Base-by-base conservation (phyloP, 495 filamentous ascomycete species). In the Penicillium steckii region DNA sequence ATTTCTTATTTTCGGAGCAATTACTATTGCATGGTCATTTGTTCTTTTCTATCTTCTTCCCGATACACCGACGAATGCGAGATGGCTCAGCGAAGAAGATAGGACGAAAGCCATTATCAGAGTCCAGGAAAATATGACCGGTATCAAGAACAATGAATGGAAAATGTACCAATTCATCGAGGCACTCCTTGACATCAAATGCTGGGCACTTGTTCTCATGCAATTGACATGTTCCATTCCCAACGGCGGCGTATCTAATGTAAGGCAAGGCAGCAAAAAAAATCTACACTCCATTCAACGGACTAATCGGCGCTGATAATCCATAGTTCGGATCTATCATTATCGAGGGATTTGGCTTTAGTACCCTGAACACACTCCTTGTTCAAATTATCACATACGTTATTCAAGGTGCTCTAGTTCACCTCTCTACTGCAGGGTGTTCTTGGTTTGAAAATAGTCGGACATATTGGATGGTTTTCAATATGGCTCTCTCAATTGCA, bases 1-100 rank as follows among this genome's bases (percentile, higher is more conserved):
- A 72, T 85, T 84, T 54, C 54, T 85, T 44, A 68, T 79, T 23
- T 71, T 84, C 27, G 83, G 82, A 21, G 46, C 76, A 13, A 48
- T 85, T 13, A 86, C 83, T 0, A 53, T 84, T 4, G 35, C 72
- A 10, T 77, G 76, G 17, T 77, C 71, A 0, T 61, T 75, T 0
- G 59, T 75, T 19, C 64, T 76, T 12, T 77, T 71, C 29, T 70
- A 67, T 55, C 69, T 65, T 24, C 63, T 85, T 9, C 78, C 80
- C 13, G 80, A 83, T 61, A 70, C 74, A 18, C 72, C 81, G 4
- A 68, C 72, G 32, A 64, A 74, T 0, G 82, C 82, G 0, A 59
- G 69, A 9, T 86, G 83, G 41, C 64, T 85, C 2, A 77, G 70
- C 0, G 53, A 72, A n/a, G 55, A 67, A 3, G 81, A 84, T 56